Evolutionary conservation across 2,329 filamentous ascomycete genomes (phyloP), one percentile per base, ranked within the genome.

Genomic region (Boeremia lycopersici): DNA sequence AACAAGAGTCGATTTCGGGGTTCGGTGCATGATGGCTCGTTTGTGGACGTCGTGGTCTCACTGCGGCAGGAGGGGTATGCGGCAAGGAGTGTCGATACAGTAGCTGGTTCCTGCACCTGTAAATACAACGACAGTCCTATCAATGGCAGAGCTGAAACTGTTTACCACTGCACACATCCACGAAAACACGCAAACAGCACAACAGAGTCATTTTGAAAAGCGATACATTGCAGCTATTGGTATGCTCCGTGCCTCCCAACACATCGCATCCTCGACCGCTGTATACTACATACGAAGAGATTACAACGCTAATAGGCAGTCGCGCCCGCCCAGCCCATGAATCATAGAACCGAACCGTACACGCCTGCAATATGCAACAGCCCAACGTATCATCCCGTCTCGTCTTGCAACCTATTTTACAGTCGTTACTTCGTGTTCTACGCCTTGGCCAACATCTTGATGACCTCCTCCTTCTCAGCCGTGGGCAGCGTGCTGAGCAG

Each of bases 401-500:
- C 26, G 7, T 46, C 36, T 23, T 17, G 26, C 15, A 33, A 30
- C 6, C 28, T 49, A 41, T 48, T 54, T 44, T 54, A 54, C 52
- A 54, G 29, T 38, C 10, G 15, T 36, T 36, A 6, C 29, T 25
- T n/a, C 23, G n/a, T n/a, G 17, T 28, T 25, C 10, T 29, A 25
- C 6, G 19, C 36, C 69, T 73, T 76, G 31, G 65, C 64, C 61
- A 82, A 57, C 68, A 75, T 82, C 74, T 82, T 85, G 51, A 96
- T 81, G 48, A 96, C 84, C 76, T 89, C 86, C 77, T 97, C 92
- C 74, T 91, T 89, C 82, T 99, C 93, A 62, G 86, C 86, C 45
- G 93, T 89, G 15, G 93, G 91, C 80, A 99, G 85, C 74, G 93
- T 92, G 68, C 89, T 87, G 65, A 98, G 78, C 61, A 96, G 85